Base-by-base conservation (phyloP, 495 filamentous ascomycete species). In the Neurospora tetraspora region DNA sequence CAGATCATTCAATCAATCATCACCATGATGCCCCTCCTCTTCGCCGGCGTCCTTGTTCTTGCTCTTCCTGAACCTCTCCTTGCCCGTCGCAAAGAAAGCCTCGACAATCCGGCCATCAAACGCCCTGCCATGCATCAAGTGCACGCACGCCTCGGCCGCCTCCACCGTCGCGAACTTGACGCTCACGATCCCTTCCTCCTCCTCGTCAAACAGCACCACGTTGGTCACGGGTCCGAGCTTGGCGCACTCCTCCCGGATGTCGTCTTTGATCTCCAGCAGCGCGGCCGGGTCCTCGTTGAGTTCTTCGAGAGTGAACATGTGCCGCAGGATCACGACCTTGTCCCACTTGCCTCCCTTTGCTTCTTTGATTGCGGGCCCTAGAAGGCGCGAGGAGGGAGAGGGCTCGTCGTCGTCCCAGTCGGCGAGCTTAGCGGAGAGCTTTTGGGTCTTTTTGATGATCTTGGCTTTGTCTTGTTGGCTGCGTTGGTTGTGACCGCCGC, bases 251-350 rank as follows among this genome's bases (percentile, higher is more conserved):
- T 96, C 93, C 36, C 92, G 89, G 43, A 99, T 92, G 77, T 99
- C 96, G 80, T 96, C 90, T 77, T 96, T 96, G 81, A 98, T 97
- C 73, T 98, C 96, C 8, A 94, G 84, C 69, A 95, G 87, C 4
- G 92, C 92, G 0, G 89, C 88, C 3, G 93, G 90, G 79, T 99
- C 95, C 71, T 95, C 91, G 79, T 92, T 88, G 68, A 99, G 84
- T 81, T 97, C 93, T 39, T 91, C 76, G 37, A 96, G 85, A 11
- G 94, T 97, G 80, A 99, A 99, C 93, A 97, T 96, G 79, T 97
- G 92, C 77, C 94, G 93, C 71, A 99, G 82, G 71, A 98, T 90
- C 20, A 98, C 94, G 3, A 93, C 83, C 77, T 94, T 94, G 74
- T 93, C 93, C 75, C 87, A 90, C 74, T 87, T 87, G 65, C 87